Evolutionary conservation across 2,329 filamentous ascomycete genomes (phyloP).

Genomic region (Fusarium nurragi): DNA sequence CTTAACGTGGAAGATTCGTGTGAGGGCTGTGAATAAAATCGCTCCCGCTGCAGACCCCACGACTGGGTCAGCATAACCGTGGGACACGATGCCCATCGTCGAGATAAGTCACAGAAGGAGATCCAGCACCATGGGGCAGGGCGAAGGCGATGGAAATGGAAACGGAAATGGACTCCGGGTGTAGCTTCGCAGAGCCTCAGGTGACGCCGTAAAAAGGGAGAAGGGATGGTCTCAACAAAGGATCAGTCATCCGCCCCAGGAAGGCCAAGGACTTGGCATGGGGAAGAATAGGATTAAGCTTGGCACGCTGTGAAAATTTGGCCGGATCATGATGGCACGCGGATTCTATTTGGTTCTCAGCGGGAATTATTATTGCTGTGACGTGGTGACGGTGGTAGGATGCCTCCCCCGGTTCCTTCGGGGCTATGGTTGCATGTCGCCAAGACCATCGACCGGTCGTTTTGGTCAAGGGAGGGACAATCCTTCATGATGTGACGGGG

Average conservation of each 20-base stretch:
- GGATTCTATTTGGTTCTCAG: no score
- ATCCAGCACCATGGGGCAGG: background rate
- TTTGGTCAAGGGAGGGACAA: no score
- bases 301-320: constrained; percentile 2
- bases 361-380: no score
- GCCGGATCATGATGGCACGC: background rate
- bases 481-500: background rate
- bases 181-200: background rate
- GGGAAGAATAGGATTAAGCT: background rate
- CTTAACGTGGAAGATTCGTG: constrained; percentile 27
- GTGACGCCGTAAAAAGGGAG: background rate
- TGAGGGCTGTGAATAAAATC: constrained; percentile 40
- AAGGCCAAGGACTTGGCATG: constrained; percentile 21
- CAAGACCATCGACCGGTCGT: no score
- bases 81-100: background rate
- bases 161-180: background rate
- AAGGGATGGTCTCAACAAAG: background rate
- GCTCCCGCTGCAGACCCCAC: constrained; percentile 28
- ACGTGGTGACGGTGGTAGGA: background rate
- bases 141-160: no score
- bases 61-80: background rate
- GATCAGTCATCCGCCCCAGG: background rate
- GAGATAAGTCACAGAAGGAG: background rate
- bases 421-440: background rate
- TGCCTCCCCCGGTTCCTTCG: background rate